These are phyloP conservation scores for Parachaetomium inaequale DNA, from an alignment of 495 filamentous ascomycete species.

Conservation along the genomic window DNA sequence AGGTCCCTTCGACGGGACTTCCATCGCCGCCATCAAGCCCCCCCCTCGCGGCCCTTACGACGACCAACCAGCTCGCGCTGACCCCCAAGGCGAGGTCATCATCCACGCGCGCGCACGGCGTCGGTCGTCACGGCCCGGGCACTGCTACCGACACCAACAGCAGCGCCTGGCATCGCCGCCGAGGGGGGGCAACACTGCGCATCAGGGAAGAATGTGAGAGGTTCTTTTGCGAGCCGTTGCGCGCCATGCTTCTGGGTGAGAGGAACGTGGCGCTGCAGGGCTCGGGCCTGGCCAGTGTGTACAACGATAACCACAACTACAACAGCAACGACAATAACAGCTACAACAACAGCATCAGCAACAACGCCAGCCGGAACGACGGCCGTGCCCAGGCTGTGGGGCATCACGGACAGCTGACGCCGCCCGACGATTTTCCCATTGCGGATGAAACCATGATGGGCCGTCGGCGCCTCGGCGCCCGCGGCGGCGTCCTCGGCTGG, in stretches of 20 bases:
- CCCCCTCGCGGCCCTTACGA: constrained; percentile 67
- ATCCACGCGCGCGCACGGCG: constrained; percentile 30
- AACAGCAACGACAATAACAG: constrained; percentile 8
- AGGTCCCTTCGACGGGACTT: constrained; percentile 77
- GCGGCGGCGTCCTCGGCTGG: constrained; percentile 42
- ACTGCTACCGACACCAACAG: constrained; percentile 26
- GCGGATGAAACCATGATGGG: constrained; percentile 22
- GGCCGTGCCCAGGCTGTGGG: constrained; percentile 28
- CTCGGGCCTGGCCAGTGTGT: constrained; percentile 72
- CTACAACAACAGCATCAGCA: constrained; percentile 10
- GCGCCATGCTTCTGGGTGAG: constrained; percentile 92
- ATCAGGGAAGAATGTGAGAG: constrained; percentile 99
- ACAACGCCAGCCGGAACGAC: constrained; percentile 17
- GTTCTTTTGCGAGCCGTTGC: constrained; percentile 95
- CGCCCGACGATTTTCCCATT: constrained; percentile 40
- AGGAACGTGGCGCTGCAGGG: constrained; percentile 65
- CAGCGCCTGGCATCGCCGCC: constrained; percentile 47
- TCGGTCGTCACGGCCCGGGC: constrained; percentile 20
- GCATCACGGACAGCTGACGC: constrained; percentile 37
- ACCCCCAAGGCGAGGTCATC: constrained; percentile 47
- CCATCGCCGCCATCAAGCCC: constrained; percentile 76
- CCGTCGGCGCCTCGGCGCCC: constrained; percentile 5
- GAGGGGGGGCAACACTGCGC: constrained; percentile 86
- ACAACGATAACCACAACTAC: constrained; percentile 40
- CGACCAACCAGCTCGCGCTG: constrained; percentile 58